Evolutionary conservation across 2,329 filamentous ascomycete genomes (phyloP).

Genomic region (Aspergillus ruber): DNA sequence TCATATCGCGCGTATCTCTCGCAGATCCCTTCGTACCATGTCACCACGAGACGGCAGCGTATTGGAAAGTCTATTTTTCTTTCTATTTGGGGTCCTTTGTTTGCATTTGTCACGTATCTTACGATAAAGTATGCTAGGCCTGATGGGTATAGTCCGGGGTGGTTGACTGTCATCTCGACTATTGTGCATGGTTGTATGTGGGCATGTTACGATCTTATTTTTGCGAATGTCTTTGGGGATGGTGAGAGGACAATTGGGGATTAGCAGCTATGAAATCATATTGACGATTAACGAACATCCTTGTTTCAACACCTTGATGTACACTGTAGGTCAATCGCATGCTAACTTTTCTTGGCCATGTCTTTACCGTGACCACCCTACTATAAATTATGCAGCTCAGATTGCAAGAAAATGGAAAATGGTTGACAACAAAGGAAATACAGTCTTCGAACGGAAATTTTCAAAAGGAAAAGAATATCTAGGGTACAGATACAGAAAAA

Average conservation of each 20-base stretch:
- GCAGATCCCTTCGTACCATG: conserved; percentile 61
- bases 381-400: neutral
- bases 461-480: conserved; percentile 35
- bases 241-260: conserved; percentile 61
- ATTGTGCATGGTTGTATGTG: conserved; percentile 55
- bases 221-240: conserved; percentile 70
- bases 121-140: conserved; percentile 50
- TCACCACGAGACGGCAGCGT: conserved; percentile 61
- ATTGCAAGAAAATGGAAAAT: neutral
- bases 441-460: conserved; percentile 35
- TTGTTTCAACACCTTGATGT: neutral
- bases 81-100: conserved; percentile 50
- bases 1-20: conserved; percentile 71
- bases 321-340: neutral
- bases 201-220: conserved; percentile 58
- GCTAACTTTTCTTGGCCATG: too few species aligned
- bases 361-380: too few species aligned
- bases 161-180: conserved; percentile 53
- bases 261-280: conserved; percentile 5
- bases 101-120: conserved; percentile 50
- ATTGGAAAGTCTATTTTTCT: conserved; percentile 61
- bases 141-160: conserved; percentile 61
- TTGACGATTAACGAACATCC: neutral
- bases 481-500: conserved; percentile 39
- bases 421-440: conserved; percentile 29